Evolutionary conservation across 2,329 filamentous ascomycete genomes (phyloP).

Genomic region (Pseudogymnoascus sp.): DNA sequence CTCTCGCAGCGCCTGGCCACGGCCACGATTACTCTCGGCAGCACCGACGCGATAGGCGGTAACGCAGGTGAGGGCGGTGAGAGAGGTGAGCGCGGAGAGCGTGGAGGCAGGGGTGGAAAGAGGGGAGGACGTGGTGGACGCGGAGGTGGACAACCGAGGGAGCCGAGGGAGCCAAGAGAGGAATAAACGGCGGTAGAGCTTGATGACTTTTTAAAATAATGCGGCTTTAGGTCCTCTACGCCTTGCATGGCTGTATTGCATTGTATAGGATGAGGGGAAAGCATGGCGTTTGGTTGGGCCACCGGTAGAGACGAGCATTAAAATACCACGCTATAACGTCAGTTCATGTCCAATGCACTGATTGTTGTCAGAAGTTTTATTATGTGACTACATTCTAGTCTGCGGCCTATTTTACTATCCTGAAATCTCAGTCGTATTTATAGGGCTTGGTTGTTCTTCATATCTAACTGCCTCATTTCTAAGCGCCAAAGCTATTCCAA

Average conservation of each 20-base stretch:
- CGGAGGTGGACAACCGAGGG: slow-evolving; percentile 37
- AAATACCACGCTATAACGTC: slow-evolving; percentile 9
- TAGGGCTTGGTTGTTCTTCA: not conserved
- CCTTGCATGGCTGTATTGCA: slow-evolving; percentile 22
- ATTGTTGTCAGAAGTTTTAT: not conserved
- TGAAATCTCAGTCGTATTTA: not conserved
- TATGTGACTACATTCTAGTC: not conserved
- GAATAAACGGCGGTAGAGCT: slow-evolving; percentile 22
- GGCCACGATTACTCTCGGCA: slow-evolving; percentile 54
- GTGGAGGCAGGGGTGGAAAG: slow-evolving; percentile 29
- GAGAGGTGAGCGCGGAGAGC: slow-evolving; percentile 37
- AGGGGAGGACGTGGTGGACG: slow-evolving; percentile 41
- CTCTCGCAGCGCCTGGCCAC: slow-evolving; percentile 89
- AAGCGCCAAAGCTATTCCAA: not conserved
- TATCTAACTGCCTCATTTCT: not conserved
- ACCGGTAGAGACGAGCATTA: slow-evolving; percentile 8
- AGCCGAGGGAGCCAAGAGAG: slow-evolving; percentile 44
- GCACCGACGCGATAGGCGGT: slow-evolving; percentile 35
- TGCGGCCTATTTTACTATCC: not conserved
- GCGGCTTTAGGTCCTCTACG: slow-evolving; percentile 24
- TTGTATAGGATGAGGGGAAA: slow-evolving; percentile 30
- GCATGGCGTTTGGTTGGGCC: slow-evolving; percentile 25
- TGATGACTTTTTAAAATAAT: slow-evolving; percentile 9
- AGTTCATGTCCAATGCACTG: not conserved
- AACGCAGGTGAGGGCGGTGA: slow-evolving; percentile 28